Evolutionary conservation across 2,329 filamentous ascomycete genomes (phyloP), one percentile per base, ranked within the genome.

Genomic region (Westerdykella ornata): DNA sequence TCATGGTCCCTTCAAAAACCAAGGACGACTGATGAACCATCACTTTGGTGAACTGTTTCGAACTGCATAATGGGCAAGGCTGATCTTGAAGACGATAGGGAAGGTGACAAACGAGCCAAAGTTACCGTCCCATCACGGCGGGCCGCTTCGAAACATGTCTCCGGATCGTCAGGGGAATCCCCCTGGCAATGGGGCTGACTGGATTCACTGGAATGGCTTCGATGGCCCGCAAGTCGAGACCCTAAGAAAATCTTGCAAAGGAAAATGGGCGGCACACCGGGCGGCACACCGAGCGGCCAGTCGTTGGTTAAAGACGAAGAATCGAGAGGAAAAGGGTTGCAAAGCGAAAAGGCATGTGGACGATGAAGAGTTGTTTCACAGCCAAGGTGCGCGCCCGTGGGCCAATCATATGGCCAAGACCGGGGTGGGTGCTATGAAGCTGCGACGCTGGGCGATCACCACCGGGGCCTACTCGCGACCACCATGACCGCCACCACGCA

Each of bases 101-200:
- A n/a, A n/a, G n/a, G 8, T 29, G 8, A 33, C 3, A 17, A 33
- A n/a, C 12, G 30, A 7, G 30, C 13, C n/a, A 5, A n/a, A 5
- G n/a, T 15, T 33, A 15, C 30, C 6, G 30, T 36, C 18, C 38
- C 26, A 16, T 8, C 4, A 16, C 28, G 20, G 41, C 45, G 43
- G 45, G 45, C 35, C 32, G 39, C 39, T 38, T 40, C 42, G 48
- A 46, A 48, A 51, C 41, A 48, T 37, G 3, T 44, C 32, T 35
- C 28, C 43, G 43, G 39, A 41, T 42, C 34, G 22, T 35, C 35
- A 45, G 34, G 36, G 19, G 30, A 14, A 33, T 8, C 30, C 12
- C n/a, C 12, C 30, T 8, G n/a, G 30, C n/a, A 33, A 17, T 17
- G 30, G 30, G 16, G 26, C 26, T 8, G n/a, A n/a, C n/a, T n/a